Percentiles rank a stretch among this genome's conserved stretches.
Conservation (phyloP, 2,329 filamentous ascomycete genomes). For the Colletotrichum tropicicola region DNA sequence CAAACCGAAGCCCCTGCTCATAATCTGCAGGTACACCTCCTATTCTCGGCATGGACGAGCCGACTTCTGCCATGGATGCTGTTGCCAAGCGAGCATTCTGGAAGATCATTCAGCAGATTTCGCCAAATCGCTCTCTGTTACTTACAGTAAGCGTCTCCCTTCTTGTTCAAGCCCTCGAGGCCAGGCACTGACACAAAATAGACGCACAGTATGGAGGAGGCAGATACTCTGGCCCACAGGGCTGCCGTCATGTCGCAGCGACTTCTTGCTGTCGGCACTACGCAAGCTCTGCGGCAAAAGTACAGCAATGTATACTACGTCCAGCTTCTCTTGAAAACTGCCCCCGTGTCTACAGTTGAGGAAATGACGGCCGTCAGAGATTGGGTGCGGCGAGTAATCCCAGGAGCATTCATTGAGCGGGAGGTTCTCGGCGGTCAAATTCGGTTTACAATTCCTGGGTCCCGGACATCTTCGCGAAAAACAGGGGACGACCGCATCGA, state of each 20-base stretch:
- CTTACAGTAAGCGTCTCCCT: conserved; percentile 61
- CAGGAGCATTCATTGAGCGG: conserved; percentile 63
- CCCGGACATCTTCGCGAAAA: not conserved
- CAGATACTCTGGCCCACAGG: conserved; percentile 72
- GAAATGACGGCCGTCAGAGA: conserved; percentile 65
- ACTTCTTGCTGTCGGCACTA: conserved; percentile 70
- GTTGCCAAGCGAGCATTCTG: conserved; percentile 80
- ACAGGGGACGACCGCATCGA: conserved; percentile 49
- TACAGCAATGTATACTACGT: conserved; percentile 72
- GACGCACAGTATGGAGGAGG: conserved; percentile 85
- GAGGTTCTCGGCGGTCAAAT: conserved; percentile 72
- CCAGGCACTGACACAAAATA: not conserved
- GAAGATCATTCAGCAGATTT: conserved; percentile 73
- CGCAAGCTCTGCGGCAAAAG: conserved; percentile 62
- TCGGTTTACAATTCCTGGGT: conserved; percentile 45
- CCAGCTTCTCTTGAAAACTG: conserved; percentile 66
- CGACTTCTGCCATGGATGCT: conserved; percentile 77
- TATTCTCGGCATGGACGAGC: conserved; percentile 73
- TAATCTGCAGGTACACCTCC: not conserved
- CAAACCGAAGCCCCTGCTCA: conserved; percentile 31
- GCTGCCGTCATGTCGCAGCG: conserved; percentile 37
- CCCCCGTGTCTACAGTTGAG: conserved; percentile 61
- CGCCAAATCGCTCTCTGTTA: conserved; percentile 72
- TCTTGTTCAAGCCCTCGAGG: too few relatives aligned
- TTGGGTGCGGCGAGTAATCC: conserved; percentile 63